Percentiles rank a stretch among this genome's conserved stretches.
Evolutionary conservation across 2,329 filamentous ascomycete genomes (phyloP).

Genomic region (Aaosphaeria pasadenensis): DNA sequence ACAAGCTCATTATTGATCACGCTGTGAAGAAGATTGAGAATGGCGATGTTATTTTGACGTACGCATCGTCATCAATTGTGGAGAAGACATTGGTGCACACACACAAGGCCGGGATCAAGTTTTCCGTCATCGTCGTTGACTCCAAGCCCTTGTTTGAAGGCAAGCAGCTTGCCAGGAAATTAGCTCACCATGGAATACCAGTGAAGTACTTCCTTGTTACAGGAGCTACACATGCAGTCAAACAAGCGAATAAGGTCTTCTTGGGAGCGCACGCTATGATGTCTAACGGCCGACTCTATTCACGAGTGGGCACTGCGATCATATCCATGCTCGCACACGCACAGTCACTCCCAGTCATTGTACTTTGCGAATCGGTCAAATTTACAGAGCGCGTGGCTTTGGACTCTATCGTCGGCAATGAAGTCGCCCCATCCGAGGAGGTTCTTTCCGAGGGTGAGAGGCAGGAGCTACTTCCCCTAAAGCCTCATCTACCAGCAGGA

Average conservation of each 20-base stretch:
- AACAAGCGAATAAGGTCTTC: conserved; percentile 69
- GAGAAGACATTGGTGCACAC: conserved; percentile 78
- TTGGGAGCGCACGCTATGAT: conserved; percentile 90
- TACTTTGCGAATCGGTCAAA: conserved; percentile 92
- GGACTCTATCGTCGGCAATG: conserved; percentile 91
- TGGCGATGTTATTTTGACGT: conserved; percentile 82
- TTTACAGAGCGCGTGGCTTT: conserved; percentile 87
- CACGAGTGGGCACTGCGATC: conserved; percentile 79
- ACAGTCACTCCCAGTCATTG: conserved; percentile 74
- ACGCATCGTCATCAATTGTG: conserved; percentile 80
- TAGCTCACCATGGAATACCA: conserved; percentile 67
- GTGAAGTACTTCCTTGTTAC: conserved; percentile 82
- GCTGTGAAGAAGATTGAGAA: conserved; percentile 73
- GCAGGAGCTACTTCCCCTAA: conserved; percentile 26
- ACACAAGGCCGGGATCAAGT: conserved; percentile 65
- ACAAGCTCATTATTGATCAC: conserved; percentile 77
- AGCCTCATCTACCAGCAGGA: conserved; percentile 17
- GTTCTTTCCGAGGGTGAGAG: conserved; percentile 43
- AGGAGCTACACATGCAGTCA: conserved; percentile 71
- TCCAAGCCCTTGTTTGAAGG: conserved; percentile 69
- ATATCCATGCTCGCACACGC: conserved; percentile 80
- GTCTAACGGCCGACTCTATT: conserved; percentile 88
- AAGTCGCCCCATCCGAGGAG: conserved; percentile 76
- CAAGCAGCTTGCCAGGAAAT: conserved; percentile 66
- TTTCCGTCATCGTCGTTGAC: conserved; percentile 84